phyloP scores from a whole-genome alignment of 257 asterid species.

The Solanum sejunctum region DNA sequence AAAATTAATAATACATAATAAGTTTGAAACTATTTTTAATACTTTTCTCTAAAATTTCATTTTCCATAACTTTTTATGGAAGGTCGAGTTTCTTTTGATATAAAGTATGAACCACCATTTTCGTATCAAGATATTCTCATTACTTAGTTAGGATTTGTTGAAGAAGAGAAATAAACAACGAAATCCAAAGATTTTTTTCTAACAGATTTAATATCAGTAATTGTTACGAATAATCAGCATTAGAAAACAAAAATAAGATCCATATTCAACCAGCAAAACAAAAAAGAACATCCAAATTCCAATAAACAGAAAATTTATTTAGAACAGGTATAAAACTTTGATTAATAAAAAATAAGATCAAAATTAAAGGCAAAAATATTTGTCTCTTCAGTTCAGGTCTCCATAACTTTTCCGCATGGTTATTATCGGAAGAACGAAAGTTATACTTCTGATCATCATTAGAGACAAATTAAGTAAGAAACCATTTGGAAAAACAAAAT shows the following conservation, averaged over 20 bases:
- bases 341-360: no score
- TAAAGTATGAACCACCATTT: not conserved
- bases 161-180: no score
- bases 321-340: no score
- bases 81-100: no score
- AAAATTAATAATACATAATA: no score
- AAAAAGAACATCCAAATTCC: not conserved
- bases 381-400: slow-evolving; percentile 60
- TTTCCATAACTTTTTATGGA: no score
- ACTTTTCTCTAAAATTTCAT: no score
- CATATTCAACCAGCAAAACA: not conserved
- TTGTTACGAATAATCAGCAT: not conserved
- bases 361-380: no score
- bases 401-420: slow-evolving; percentile 38
- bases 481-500: not conserved
- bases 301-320: not conserved
- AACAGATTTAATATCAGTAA: not conserved
- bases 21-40: no score
- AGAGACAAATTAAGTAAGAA: slow-evolving; percentile 3
- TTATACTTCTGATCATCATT: slow-evolving; percentile 25
- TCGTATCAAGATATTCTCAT: not conserved
- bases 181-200: not conserved
- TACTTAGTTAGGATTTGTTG: no score
- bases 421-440: slow-evolving; percentile 58
- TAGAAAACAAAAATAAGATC: not conserved